phyloP scores from a whole-genome alignment of 208 protist species.

The Crithidia fasciculata region DNA sequence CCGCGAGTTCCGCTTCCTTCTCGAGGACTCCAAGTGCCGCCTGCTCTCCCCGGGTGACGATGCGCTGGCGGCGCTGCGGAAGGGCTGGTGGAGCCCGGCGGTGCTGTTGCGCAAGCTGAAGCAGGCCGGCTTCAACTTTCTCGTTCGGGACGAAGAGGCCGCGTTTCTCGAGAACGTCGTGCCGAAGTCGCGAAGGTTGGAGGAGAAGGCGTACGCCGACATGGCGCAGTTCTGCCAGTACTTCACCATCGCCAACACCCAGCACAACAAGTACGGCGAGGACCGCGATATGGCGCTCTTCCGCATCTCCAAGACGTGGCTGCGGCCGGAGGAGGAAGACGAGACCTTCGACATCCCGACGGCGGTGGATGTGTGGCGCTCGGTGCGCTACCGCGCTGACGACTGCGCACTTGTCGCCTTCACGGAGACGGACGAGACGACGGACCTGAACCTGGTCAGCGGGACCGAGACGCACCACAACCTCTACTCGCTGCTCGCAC shows the following conservation, averaged over 20 bases:
- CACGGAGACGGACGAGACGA: constrained; percentile 52
- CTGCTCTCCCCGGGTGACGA: constrained; percentile 81
- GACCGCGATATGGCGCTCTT: constrained; percentile 90
- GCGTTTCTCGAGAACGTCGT: constrained; percentile 65
- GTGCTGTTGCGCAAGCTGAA: constrained; percentile 83
- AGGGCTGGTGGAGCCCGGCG: constrained; percentile 70
- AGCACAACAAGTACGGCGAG: constrained; percentile 89
- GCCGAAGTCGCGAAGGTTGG: constrained; percentile 74
- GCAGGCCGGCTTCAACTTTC: constrained; percentile 89
- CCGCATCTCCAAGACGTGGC: constrained; percentile 68
- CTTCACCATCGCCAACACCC: constrained; percentile 73
- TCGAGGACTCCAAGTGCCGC: constrained; percentile 81
- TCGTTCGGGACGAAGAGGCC: constrained; percentile 79
- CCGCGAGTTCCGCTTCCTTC: constrained; percentile 84
- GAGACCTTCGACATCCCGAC: constrained; percentile 41
- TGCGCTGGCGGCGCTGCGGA: constrained; percentile 71
- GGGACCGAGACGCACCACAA: constrained; percentile 84
- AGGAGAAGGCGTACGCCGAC: constrained; percentile 87
- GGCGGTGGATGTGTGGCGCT: constrained; percentile 53
- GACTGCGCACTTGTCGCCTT: constrained; percentile 70
- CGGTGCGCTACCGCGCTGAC: constrained; percentile 79
- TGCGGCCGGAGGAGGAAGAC: constrained; percentile 48
- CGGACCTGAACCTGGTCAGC: constrained; percentile 62
- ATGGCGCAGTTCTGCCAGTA: constrained; percentile 88
- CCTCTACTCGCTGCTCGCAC: constrained; percentile 68